phyloP scores from a whole-genome alignment of 257 asterid genomes.

The Primulina eburnea region DNA sequence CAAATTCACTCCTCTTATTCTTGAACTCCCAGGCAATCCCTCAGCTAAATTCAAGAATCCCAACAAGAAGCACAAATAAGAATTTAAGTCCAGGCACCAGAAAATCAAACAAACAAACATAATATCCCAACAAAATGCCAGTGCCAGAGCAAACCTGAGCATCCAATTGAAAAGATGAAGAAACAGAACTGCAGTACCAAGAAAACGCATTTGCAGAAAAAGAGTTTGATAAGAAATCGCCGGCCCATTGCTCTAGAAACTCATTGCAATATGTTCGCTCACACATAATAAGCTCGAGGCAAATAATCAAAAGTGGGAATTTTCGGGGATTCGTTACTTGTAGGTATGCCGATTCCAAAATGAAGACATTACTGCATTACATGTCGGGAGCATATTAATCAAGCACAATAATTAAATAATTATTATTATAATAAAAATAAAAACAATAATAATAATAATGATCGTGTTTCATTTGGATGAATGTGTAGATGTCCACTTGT shows the following conservation, averaged over 20 bases:
- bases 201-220: constrained; percentile 44
- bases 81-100: not conserved
- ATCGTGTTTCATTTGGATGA: too few relatives aligned
- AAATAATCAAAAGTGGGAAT: constrained; percentile 5
- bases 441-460: too few relatives aligned
- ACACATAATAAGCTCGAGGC: constrained; percentile 1
- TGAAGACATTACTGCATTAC: too few relatives aligned
- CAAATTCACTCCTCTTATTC: constrained; percentile 77
- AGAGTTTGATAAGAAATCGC: constrained; percentile 44
- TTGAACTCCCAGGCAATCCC: constrained; percentile 50
- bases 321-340: too few relatives aligned
- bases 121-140: not conserved
- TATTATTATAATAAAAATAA: too few relatives aligned
- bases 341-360: too few relatives aligned
- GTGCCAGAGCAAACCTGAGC: constrained; percentile 44
- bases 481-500: too few relatives aligned
- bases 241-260: not conserved
- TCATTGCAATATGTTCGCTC: constrained; percentile 22
- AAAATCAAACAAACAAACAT: not conserved
- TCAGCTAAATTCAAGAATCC: constrained; percentile 43
- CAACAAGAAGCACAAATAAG: not conserved
- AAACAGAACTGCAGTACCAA: constrained; percentile 44
- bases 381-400: too few relatives aligned
- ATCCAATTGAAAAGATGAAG: constrained; percentile 44
- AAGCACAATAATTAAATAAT: too few relatives aligned